These are phyloP conservation scores for Candida tropicalis DNA, from an alignment of 1,139 yeast genomes.

Conservation along the genomic window DNA sequence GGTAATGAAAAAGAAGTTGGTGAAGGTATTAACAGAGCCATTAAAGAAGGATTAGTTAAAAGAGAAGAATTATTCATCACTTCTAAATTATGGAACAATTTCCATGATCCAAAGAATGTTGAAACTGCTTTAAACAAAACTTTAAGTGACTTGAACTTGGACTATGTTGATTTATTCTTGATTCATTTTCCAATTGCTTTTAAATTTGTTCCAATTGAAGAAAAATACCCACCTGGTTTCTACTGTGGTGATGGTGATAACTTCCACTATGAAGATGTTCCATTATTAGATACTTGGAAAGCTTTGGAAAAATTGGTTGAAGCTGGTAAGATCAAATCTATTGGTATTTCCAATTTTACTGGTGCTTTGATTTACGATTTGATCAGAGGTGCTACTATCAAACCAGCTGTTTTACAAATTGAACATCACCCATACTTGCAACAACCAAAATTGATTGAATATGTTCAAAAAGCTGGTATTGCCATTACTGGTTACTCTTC, in stretches of 20 bases:
- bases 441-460: conserved; percentile 68
- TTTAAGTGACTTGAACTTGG: conserved; percentile 63
- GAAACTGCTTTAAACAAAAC: conserved; percentile 62
- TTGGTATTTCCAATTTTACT: conserved; percentile 84
- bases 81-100: conserved; percentile 81
- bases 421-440: conserved; percentile 93
- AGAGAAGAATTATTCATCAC: conserved; percentile 24
- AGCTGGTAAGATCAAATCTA: conserved; percentile 68
- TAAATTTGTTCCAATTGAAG: conserved; percentile 71
- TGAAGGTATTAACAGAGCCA: conserved; percentile 63
- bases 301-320: conserved; percentile 66
- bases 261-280: conserved; percentile 65
- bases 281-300: conserved; percentile 76
- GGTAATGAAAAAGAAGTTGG: conserved; percentile 80
- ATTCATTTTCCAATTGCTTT: conserved; percentile 83
- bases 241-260: conserved; percentile 64
- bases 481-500: conserved; percentile 86
- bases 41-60: conserved; percentile 65
- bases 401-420: conserved; percentile 82
- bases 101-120: conserved; percentile 67
- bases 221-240: conserved; percentile 74
- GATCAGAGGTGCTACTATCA: conserved; percentile 67
- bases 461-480: conserved; percentile 60
- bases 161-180: conserved; percentile 72
- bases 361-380: conserved; percentile 74